A percentile compares a stretch with the other conserved stretches of the same genome.
Evolutionary conservation across 1,284 basidiomycete species (phyloP).

Genomic region (Rhodotorula sp.): DNA sequence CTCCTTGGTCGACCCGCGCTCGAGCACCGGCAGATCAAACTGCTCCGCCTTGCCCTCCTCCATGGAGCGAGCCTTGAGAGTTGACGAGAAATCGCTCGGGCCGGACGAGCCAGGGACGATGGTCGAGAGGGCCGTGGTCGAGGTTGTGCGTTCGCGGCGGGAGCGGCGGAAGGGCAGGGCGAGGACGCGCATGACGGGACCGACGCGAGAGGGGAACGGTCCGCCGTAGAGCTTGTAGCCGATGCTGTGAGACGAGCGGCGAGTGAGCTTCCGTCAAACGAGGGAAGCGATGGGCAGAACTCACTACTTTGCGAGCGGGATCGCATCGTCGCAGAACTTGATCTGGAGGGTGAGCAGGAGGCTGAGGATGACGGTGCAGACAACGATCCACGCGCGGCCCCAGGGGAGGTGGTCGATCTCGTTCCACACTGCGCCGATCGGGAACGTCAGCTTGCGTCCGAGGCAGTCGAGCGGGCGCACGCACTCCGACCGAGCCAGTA

Average conservation of each 20-base stretch:
- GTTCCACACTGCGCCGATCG: conserved; percentile 21
- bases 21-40: no score
- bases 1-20: no score
- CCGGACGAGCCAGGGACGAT: neutral
- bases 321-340: conserved; percentile 18
- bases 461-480: neutral
- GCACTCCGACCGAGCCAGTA: conserved; percentile 31
- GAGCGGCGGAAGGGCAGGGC: neutral
- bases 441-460: fast-evolving
- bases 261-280: neutral
- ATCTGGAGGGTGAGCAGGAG: conserved; percentile 19
- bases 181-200: conserved; percentile 10
- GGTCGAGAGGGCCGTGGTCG: no score
- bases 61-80: neutral
- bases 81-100: no score
- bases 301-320: conserved; percentile 8
- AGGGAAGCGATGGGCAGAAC: neutral
- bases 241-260: neutral
- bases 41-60: neutral
- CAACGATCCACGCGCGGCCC: conserved; percentile 22
- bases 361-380: conserved; percentile 8
- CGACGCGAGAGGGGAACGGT: neutral
- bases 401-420: conserved; percentile 11
- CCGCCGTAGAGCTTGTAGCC: conserved; percentile 7
- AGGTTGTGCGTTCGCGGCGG: no score